Percentiles rank a stretch among this genome's conserved stretches.
Conservation (phyloP, 1,284 basidiomycete genomes). For the Ceratobasidium sp. region DNA sequence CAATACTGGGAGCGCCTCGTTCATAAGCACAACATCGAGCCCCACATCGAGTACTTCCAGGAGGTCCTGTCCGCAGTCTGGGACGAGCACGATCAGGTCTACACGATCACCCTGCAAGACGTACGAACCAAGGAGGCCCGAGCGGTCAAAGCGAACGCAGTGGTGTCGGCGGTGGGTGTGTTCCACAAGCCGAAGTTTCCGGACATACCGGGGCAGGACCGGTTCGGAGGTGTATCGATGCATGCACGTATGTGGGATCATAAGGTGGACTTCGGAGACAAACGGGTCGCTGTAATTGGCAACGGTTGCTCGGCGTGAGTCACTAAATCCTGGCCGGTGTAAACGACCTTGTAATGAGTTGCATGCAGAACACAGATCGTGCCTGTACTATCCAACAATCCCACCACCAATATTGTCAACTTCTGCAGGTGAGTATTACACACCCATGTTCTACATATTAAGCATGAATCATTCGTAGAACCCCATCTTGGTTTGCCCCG, state of each 20-base stretch:
- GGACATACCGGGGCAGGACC: conserved; percentile 27
- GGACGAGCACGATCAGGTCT: conserved; percentile 37
- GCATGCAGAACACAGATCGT: conserved; percentile 31
- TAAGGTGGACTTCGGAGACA: conserved; percentile 21
- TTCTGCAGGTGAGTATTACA: conserved; percentile 15
- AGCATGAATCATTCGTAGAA: not conserved
- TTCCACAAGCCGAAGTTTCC: conserved; percentile 35
- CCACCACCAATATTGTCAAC: conserved; percentile 14
- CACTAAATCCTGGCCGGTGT: too few species aligned
- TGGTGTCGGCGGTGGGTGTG: conserved; percentile 39
- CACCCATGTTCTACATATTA: not conserved
- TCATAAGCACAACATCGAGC: conserved; percentile 39
- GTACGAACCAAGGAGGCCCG: conserved; percentile 30
- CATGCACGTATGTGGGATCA: conserved; percentile 36
- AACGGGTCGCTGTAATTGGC: conserved; percentile 27
- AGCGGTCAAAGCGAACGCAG: conserved; percentile 23
- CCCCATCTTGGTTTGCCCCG: conserved; percentile 11
- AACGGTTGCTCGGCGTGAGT: conserved; percentile 30
- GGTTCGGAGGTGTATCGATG: conserved; percentile 28
- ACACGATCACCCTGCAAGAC: conserved; percentile 31
- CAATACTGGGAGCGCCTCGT: conserved; percentile 37
- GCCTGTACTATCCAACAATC: not conserved
- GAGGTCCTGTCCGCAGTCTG: conserved; percentile 38
- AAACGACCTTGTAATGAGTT: too few species aligned
- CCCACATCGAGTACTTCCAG: conserved; percentile 38